phyloP scores from a whole-genome alignment of 2,329 filamentous ascomycete genomes.

The Tolypocladium capitatum region DNA sequence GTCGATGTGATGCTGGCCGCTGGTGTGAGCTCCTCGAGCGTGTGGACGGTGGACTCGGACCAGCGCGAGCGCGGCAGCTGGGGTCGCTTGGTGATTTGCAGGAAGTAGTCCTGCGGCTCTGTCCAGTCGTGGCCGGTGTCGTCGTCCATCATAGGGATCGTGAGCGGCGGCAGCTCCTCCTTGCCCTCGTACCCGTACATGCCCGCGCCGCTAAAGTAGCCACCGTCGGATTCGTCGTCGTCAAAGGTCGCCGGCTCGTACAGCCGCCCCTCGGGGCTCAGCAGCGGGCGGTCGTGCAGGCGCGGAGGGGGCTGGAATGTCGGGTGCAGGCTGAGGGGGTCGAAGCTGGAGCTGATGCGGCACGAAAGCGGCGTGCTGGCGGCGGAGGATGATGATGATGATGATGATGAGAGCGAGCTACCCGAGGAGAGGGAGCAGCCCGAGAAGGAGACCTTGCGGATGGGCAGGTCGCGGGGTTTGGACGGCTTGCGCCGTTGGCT shows the following conservation, averaged over 20 bases:
- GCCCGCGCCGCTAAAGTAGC: slow-evolving; percentile 12
- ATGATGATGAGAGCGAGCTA: slow-evolving; percentile 17
- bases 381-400: slow-evolving; percentile 15
- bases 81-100: slow-evolving; percentile 15
- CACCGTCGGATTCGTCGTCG: slow-evolving; percentile 13
- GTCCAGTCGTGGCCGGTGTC: slow-evolving; percentile 10
- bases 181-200: slow-evolving; percentile 6
- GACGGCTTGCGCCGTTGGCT: slow-evolving; percentile 21
- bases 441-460: slow-evolving; percentile 28
- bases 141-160: slow-evolving; percentile 12
- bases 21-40: slow-evolving; percentile 6
- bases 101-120: slow-evolving; percentile 19
- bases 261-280: slow-evolving; percentile 8
- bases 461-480: slow-evolving; percentile 23
- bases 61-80: slow-evolving; percentile 23
- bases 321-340: slow-evolving; percentile 21
- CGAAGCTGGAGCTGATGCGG: slow-evolving; percentile 14
- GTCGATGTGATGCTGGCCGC: neutral
- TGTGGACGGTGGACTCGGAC: slow-evolving; percentile 29
- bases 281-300: slow-evolving; percentile 22
- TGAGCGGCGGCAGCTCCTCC: slow-evolving; percentile 18
- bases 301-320: slow-evolving; percentile 22
- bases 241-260: slow-evolving; percentile 16
- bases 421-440: slow-evolving; percentile 24
- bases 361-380: slow-evolving; percentile 13